Conservation (phyloP, 371 early-diverging fungal genomes). For the Lichtheimia hyalospora region DNA sequence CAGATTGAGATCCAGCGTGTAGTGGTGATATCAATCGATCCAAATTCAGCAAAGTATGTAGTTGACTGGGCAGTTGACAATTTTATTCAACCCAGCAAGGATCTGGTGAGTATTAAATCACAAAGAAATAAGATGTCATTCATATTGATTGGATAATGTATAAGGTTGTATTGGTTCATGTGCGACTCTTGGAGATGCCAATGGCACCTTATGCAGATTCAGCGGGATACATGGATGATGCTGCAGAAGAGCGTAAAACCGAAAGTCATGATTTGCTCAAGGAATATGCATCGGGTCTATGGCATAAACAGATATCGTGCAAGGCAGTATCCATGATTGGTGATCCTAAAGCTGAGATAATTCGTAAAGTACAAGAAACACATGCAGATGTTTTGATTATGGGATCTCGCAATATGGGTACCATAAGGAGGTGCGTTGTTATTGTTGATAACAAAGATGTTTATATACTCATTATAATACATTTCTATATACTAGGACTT, state of each 20-base stretch:
- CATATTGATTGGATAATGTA: background rate
- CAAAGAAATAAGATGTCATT: background rate
- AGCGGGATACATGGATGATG: slow-evolving; percentile 35
- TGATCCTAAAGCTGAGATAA: slow-evolving; percentile 55
- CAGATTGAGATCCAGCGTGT: slow-evolving; percentile 25
- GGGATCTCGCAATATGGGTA: slow-evolving; percentile 60
- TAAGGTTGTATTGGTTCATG: slow-evolving; percentile 38
- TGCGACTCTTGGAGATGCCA: slow-evolving; percentile 36
- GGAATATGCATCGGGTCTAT: slow-evolving; percentile 28
- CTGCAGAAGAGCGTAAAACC: slow-evolving; percentile 35
- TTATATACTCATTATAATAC: background rate
- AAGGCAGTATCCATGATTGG: slow-evolving; percentile 64
- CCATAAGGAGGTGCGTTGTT: slow-evolving; percentile 40
- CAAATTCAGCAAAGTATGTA: slow-evolving; percentile 36
- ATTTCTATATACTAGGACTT: slow-evolving; percentile 25
- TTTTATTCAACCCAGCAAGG: slow-evolving; percentile 37
- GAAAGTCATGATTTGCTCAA: slow-evolving; percentile 43
- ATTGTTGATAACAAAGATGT: background rate
- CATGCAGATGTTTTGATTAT: slow-evolving; percentile 58
- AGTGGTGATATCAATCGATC: slow-evolving; percentile 36
- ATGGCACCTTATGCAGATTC: slow-evolving; percentile 42
- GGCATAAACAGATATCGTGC: slow-evolving; percentile 44
- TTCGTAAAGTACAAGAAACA: slow-evolving; percentile 51
- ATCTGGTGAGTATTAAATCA: slow-evolving; percentile 26
- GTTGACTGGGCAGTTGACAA: slow-evolving; percentile 53